phyloP scores from a whole-genome alignment of 2,329 filamentous ascomycete species.

The Venturia nashicola region DNA sequence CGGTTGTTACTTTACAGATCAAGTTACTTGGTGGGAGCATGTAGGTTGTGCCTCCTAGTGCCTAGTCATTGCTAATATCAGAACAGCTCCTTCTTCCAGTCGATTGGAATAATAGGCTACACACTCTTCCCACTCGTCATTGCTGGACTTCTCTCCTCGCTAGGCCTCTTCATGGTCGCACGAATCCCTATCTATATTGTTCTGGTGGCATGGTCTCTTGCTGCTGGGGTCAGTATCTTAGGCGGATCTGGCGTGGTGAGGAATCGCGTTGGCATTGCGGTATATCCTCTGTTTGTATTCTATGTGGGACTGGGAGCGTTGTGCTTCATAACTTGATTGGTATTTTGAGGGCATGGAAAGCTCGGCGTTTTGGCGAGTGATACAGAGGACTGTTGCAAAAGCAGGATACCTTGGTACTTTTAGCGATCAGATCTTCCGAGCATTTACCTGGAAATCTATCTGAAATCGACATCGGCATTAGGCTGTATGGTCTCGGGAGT shows the following conservation, averaged over 20 bases:
- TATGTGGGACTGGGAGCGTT: conserved; percentile 87
- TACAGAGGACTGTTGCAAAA: not conserved
- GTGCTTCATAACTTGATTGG: conserved; percentile 80
- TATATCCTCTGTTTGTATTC: conserved; percentile 91
- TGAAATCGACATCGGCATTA: no score
- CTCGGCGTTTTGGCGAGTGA: not conserved
- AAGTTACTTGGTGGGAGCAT: conserved; percentile 94
- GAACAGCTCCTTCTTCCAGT: conserved; percentile 86
- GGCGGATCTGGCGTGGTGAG: conserved; percentile 91
- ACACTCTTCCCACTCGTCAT: conserved; percentile 95
- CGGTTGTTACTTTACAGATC: conserved; percentile 94
- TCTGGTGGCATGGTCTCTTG: conserved; percentile 82
- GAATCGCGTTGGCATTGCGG: conserved; percentile 84
- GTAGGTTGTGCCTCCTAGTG: conserved; percentile 44
- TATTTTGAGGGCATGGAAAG: not conserved
- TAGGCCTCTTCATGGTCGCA: conserved; percentile 66
- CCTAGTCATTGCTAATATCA: conserved; percentile 16
- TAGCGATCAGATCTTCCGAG: not conserved
- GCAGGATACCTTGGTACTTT: conserved; percentile 1
- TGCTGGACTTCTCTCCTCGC: conserved; percentile 74
- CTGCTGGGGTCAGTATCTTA: conserved; percentile 89
- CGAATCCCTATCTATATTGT: conserved; percentile 85
- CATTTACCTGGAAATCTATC: not conserved
- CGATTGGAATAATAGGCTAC: conserved; percentile 95
- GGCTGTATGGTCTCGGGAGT: no score